Conservation (phyloP, 352 stramenopile genomes). For the Saprolegnia parasitica region DNA sequence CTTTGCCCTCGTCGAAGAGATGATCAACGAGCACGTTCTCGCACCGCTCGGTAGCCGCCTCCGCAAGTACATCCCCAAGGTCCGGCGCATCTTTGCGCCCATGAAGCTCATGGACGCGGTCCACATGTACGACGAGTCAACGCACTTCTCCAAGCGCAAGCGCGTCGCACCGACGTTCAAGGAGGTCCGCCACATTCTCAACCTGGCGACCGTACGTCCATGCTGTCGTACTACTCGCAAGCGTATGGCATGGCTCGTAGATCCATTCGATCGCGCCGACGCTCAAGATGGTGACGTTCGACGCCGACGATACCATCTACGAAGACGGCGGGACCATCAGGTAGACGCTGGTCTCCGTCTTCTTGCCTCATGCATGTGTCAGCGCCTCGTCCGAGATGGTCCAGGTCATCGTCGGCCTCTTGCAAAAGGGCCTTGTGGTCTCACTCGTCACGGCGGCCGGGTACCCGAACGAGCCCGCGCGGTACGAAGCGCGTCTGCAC, state of each 20-base stretch:
- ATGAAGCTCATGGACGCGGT: constrained; percentile 62
- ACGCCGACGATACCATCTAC: constrained; percentile 86
- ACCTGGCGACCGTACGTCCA: constrained; percentile 51
- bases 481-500: constrained; percentile 70
- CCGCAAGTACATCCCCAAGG: constrained; percentile 53
- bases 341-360: constrained; percentile 12
- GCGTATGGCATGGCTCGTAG: constrained; percentile 28
- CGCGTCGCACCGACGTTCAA: constrained; percentile 80
- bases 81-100: constrained; percentile 67
- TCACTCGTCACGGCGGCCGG: constrained; percentile 78
- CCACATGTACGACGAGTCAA: constrained; percentile 58
- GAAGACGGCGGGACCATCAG: constrained; percentile 69
- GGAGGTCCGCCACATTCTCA: constrained; percentile 80
- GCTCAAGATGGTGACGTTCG: constrained; percentile 80
- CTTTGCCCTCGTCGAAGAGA: constrained; percentile 66
- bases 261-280: constrained; percentile 58
- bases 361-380: not conserved
- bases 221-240: not conserved
- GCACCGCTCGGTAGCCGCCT: constrained; percentile 42
- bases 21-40: constrained; percentile 68
- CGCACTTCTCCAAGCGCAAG: constrained; percentile 69
- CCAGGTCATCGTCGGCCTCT: constrained; percentile 56
- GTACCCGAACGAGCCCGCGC: constrained; percentile 57
- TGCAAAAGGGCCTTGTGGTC: constrained; percentile 65
- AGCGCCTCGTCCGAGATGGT: constrained; percentile 64